Base-by-base conservation (phyloP, 179 eudicot species). In the Silene coronaria region DNA sequence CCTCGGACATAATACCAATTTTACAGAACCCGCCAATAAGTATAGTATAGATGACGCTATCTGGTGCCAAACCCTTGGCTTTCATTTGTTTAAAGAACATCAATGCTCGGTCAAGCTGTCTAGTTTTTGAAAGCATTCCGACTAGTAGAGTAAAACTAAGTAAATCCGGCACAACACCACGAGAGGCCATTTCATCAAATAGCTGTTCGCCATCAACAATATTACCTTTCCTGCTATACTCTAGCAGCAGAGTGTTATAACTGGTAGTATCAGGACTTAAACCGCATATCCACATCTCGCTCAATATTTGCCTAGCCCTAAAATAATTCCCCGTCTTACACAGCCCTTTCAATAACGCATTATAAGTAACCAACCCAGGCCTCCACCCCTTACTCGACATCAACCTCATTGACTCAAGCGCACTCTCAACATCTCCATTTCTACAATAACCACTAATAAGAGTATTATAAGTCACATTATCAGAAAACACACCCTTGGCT, bases 401-500 rank as follows among this genome's bases (percentile, higher is more conserved):
- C 32, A 72, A 75, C 26, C 71, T 74, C 82, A 87, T 82, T 72
- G 87, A 16, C 57, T 84, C 95, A 74, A 88, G 67, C 36, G 91
- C 96, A 58, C 86, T 86, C 13, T 87, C 95, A n/a, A 87, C 75
- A 75, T 70, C 66, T 60, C 91, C 92, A 38, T 81, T 82, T 32
- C 86, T 84, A 85, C 88, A 86, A 83, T 85, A 87, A 10, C 87
- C 90, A 70, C 77, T 87, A 63, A 89, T 79, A 51, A 93, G 78
- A 23, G 91, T 91, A 75, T 89, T 89, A 81, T 93, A 91, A 0
- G 92, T 91, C 82, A 89, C 98, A 65, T 81, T 74, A 82, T 93
- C 98, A 6, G 90, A 81, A 80, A 81, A 87, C 42, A 89, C 79
- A 32, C 94, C 96, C 55, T 86, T 87, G 19, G 14, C 75, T 76